Base-by-base conservation (phyloP, 495 filamentous ascomycete genomes). In the Aspergillus leporis region DNA sequence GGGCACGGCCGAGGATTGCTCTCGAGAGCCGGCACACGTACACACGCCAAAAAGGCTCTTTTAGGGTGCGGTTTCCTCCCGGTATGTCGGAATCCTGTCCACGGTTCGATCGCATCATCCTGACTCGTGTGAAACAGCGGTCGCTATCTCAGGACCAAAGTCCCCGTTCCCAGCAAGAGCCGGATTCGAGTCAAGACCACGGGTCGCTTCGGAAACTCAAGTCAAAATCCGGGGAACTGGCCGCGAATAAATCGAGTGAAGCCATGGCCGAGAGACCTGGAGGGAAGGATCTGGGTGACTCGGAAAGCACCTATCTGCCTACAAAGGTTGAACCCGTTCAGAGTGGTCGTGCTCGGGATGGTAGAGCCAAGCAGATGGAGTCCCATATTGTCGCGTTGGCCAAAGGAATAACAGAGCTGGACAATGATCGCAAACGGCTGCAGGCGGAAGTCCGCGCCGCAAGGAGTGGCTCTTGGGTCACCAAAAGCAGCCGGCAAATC, bases 401-500 rank as follows among this genome's bases (percentile, higher is more conserved):
- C 18, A 38, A n/a, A 25, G 51, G 51, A 2, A 25, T 53, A 2
- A 41, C 51, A 7, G 51, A 53, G n/a, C 21, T 53, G 32, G 51
- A 53, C 9, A 53, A 41, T n/a, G 51, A 53, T 25, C 51, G 51
- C 34, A 53, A 53, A 21, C 51, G 51, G 41, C 21, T 38, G 32
- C 51, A 53, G 19, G 19, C 51, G 19, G 31, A 53, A 25, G 51
- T 19, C 14, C 51, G 51, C 51, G 22, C 32, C 19, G 38, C 32
- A 22, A 6, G 10, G 19, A 21, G n/a, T 13, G 38, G 38, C 32
- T 32, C 32, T 3, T 48, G 38, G 31, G 16, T 50, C 3, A 50
- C 62, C 13, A 64, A 36, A 34, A 55, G 56, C 31, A 54, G 56
- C 23, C 22, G 36, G 4, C 21, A 31, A 9, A 46, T 58, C 0